Conservation (phyloP, 306 rosid genomes). For the Echinosophora koreensis region DNA sequence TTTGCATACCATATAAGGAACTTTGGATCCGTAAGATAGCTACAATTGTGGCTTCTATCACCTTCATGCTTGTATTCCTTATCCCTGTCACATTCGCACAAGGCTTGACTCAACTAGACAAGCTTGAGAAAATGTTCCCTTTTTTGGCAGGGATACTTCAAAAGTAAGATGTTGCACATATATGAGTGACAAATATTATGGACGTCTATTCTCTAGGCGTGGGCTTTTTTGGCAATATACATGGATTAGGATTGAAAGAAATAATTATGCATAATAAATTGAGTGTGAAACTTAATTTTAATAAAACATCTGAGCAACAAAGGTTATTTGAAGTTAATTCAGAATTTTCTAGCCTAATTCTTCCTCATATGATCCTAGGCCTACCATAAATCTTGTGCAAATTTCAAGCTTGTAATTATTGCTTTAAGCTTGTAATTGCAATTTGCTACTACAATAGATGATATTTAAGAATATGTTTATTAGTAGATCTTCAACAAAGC, state of each 20-base stretch:
- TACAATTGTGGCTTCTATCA: slow-evolving; percentile 66
- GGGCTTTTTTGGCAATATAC: slow-evolving; percentile 6
- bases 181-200: slow-evolving; percentile 15
- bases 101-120: slow-evolving; percentile 85
- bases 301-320: slow-evolving; percentile 22
- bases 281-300: slow-evolving; percentile 13
- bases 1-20: slow-evolving; percentile 86
- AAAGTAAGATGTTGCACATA: slow-evolving; percentile 61
- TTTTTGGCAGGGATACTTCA: slow-evolving; percentile 68
- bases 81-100: slow-evolving; percentile 84
- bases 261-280: background rate
- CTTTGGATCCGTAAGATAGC: slow-evolving; percentile 92
- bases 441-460: background rate
- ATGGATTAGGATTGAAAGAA: slow-evolving; percentile 8
- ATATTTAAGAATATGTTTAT: background rate
- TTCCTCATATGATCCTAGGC: background rate
- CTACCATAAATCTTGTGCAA: background rate
- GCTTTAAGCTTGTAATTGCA: background rate
- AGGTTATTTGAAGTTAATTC: slow-evolving; percentile 30
- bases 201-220: slow-evolving; percentile 1
- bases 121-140: slow-evolving; percentile 73
- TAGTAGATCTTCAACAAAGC: slow-evolving; percentile 17
- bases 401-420: slow-evolving; percentile 34
- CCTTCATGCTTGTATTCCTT: slow-evolving; percentile 80
- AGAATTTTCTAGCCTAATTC: background rate